Conservation (phyloP, 192 early-diverging fungal species). For the Chytriomyces sp. region DNA sequence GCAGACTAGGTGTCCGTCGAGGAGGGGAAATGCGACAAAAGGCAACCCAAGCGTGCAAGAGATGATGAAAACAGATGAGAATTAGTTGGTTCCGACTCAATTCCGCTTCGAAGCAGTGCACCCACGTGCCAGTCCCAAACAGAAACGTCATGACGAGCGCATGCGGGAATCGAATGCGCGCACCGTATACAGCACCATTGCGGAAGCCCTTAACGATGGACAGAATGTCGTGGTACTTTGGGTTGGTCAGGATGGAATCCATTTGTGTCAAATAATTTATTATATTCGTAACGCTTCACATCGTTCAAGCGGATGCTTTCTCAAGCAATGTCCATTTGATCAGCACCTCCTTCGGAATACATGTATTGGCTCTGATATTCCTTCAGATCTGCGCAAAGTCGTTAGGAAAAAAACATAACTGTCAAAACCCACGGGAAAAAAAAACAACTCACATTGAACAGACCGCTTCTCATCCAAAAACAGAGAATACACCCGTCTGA, state of each 20-base stretch:
- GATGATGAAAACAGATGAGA: background rate
- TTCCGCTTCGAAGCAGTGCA: background rate
- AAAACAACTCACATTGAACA: conserved; percentile 71
- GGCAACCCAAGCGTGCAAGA: too few species aligned
- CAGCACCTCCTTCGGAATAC: conserved; percentile 65
- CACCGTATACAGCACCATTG: conserved; percentile 94
- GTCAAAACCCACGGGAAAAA: background rate
- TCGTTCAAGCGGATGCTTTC: background rate
- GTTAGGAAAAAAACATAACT: too few species aligned
- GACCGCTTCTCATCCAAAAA: conserved; percentile 97
- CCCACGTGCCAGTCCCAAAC: conserved; percentile 85
- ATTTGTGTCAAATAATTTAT: conserved; percentile 34
- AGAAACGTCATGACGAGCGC: conserved; percentile 67
- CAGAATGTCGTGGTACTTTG: conserved; percentile 22
- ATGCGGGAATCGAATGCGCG: conserved; percentile 82
- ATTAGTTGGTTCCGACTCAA: background rate
- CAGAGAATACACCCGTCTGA: conserved; percentile 90
- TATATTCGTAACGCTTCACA: background rate
- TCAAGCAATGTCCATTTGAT: conserved; percentile 36
- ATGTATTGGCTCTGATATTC: conserved; percentile 95
- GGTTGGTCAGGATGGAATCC: conserved; percentile 5
- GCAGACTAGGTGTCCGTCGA: conserved; percentile 69
- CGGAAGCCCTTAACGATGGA: conserved; percentile 42
- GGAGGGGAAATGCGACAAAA: background rate
- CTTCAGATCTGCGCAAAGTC: conserved; percentile 65